Evolutionary conservation across 306 rosid genomes (phyloP).

Genomic region (Ziziphus jujuba): DNA sequence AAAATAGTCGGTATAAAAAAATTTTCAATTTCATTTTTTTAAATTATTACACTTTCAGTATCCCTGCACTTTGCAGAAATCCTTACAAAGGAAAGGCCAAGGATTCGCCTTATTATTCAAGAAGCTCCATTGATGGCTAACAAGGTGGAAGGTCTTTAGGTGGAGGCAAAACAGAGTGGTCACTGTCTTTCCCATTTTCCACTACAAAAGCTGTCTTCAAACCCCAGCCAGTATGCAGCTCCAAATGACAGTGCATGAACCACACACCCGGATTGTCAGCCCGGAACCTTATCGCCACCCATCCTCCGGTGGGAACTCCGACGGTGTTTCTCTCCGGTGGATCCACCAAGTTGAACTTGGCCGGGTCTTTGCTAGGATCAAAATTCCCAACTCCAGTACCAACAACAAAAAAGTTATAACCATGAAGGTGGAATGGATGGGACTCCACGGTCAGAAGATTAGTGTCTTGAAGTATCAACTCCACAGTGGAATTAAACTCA

Average conservation of each 20-base stretch:
- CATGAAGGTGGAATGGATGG: slow-evolving; percentile 41
- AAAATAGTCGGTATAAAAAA: too few species aligned
- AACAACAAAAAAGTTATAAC: slow-evolving; percentile 35
- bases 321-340: slow-evolving; percentile 35
- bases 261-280: slow-evolving; percentile 37
- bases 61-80: too few species aligned
- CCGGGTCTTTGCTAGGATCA: slow-evolving; percentile 28
- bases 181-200: not conserved
- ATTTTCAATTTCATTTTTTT: too few species aligned
- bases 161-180: too few species aligned
- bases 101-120: too few species aligned
- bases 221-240: not conserved
- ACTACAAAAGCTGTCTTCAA: not conserved
- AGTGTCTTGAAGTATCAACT: slow-evolving; percentile 35
- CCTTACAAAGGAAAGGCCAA: too few species aligned
- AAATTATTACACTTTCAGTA: too few species aligned
- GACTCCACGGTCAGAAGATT: slow-evolving; percentile 35
- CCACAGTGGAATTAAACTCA: slow-evolving; percentile 28
- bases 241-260: not conserved
- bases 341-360: slow-evolving; percentile 31
- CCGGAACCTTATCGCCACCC: slow-evolving; percentile 33
- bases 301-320: slow-evolving; percentile 35
- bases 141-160: too few species aligned
- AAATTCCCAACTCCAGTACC: slow-evolving; percentile 39
- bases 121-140: too few species aligned